Evolutionary conservation across 1,284 basidiomycete species (phyloP).

Genomic region (Leccinum pseudoinsigne): DNA sequence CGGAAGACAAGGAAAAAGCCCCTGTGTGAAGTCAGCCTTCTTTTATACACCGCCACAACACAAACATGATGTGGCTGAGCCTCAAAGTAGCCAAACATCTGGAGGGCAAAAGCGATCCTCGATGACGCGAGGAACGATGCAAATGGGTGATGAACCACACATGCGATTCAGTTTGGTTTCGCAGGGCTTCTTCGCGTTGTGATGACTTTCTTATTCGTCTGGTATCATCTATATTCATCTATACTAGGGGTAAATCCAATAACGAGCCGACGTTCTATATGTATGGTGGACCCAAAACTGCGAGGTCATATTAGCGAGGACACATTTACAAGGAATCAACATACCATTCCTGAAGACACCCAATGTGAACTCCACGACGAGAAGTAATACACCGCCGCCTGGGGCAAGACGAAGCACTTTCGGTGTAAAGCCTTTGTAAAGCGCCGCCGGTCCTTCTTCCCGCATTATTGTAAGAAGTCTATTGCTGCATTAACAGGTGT

Average conservation of each 20-base stretch:
- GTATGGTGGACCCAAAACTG: conserved; percentile 37
- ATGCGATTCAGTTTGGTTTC: not conserved
- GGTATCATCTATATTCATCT: conserved; percentile 7
- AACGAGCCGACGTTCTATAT: conserved; percentile 23
- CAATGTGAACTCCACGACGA: conserved; percentile 87
- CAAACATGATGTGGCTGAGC: conserved; percentile 16
- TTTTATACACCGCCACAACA: conserved; percentile 10
- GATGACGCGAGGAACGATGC: too few relatives aligned
- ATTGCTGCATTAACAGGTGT: conserved; percentile 2
- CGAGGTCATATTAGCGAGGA: conserved; percentile 1
- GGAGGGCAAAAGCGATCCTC: too few relatives aligned
- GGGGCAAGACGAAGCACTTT: conserved; percentile 89
- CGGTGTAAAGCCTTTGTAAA: conserved; percentile 94
- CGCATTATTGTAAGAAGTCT: conserved; percentile 77
- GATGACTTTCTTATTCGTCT: not conserved
- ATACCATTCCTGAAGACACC: conserved; percentile 71
- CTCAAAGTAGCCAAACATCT: not conserved
- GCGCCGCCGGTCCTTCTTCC: conserved; percentile 86
- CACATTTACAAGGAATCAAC: conserved; percentile 22
- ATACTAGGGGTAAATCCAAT: conserved; percentile 2
- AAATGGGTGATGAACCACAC: too few relatives aligned
- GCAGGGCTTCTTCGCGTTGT: not conserved
- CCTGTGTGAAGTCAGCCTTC: conserved; percentile 20
- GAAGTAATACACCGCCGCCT: conserved; percentile 90
- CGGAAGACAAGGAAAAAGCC: conserved; percentile 16